Base-by-base conservation (phyloP, 805 yeast species). In the Pichia membranifaciens region DNA sequence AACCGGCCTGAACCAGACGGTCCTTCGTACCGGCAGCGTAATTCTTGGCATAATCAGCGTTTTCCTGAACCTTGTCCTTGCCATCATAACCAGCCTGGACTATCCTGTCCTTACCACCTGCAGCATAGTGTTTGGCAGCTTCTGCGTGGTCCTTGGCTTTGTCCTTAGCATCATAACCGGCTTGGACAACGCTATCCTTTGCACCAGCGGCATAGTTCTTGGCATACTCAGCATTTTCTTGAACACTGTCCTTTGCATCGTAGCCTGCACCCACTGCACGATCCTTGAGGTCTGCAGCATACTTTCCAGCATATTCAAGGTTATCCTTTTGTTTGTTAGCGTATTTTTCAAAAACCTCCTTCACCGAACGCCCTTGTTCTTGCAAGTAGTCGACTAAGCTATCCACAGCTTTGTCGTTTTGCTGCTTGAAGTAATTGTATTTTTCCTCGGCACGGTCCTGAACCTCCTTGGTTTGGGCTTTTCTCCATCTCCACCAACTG, bases 401-500 rank as follows among this genome's bases (percentile, higher is more conserved):
- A 16, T 39, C 37, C n/a, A 52, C 44, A 9, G 64, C 61, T 29
- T 54, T 52, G 8, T 53, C 51, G 39, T 50, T 52, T 48, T 53
- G 57, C 1, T 46, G 28, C 32, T 51, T 43, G 1, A 55, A 44
- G 4, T 51, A 51, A 1, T 59, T 55, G 37, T 56, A 60, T 35
- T 54, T 54, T 33, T 49, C 50, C 41, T 54, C 47, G 5, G 66
- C 64, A 17, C 49, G 53, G 6, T 60, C 59, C 48, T 61, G 64
- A n/a, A 45, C 55, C 33, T 60, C 64, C 32, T 58, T 35, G 2
- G 65, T 57, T 46, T 59, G 54, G 4, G 62, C 64, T 16, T 49
- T 47, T 50, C 58, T 58, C 66, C 66, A 62, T 31, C 43, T 52
- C 6, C 55, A 41, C 65, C 65, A 61, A 25, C 58, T 54, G 12